phyloP scores from a whole-genome alignment of 352 stramenopile species.

The Pythium sp. region DNA sequence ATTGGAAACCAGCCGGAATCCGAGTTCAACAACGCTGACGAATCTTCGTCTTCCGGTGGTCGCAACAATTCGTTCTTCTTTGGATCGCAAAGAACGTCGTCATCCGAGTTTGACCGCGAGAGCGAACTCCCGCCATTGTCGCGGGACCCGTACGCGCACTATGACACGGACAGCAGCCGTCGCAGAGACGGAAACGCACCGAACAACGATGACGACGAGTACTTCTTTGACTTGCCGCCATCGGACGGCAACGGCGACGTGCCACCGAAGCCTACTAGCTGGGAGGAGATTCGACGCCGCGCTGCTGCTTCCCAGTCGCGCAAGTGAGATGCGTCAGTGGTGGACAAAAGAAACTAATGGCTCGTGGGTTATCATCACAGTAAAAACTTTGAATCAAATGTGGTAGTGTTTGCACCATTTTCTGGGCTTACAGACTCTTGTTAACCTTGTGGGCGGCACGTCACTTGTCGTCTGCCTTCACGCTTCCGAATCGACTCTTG shows the following conservation, averaged over 20 bases:
- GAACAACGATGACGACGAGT: slow-evolving; percentile 41
- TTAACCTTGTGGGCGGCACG: no score
- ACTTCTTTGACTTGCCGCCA: slow-evolving; percentile 37
- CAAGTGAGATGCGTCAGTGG: slow-evolving; percentile 32
- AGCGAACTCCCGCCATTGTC: slow-evolving; percentile 29
- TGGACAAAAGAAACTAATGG: not conserved
- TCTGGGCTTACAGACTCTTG: no score
- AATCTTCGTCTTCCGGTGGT: not conserved
- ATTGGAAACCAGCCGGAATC: not conserved
- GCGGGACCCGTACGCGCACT: slow-evolving; percentile 36
- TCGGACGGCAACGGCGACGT: slow-evolving; percentile 20
- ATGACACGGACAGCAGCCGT: slow-evolving; percentile 15
- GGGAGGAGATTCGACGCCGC: slow-evolving; percentile 74
- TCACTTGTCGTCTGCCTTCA: slow-evolving; percentile 12
- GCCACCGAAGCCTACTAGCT: slow-evolving; percentile 49
- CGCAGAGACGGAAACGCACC: slow-evolving; percentile 1
- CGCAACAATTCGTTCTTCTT: slow-evolving; percentile 57
- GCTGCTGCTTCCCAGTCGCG: slow-evolving; percentile 31
- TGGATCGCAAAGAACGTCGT: slow-evolving; percentile 20
- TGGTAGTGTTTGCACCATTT: no score
- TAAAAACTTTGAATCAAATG: no score
- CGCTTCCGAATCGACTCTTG: slow-evolving; percentile 41
- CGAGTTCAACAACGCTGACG: slow-evolving; percentile 10
- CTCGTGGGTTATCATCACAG: not conserved
- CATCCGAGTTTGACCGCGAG: slow-evolving; percentile 12